A percentile compares a stretch with the other conserved stretches of the same genome.
Conservation (phyloP, 2,329 filamentous ascomycete genomes). For the Fusarium austroafricanum region DNA sequence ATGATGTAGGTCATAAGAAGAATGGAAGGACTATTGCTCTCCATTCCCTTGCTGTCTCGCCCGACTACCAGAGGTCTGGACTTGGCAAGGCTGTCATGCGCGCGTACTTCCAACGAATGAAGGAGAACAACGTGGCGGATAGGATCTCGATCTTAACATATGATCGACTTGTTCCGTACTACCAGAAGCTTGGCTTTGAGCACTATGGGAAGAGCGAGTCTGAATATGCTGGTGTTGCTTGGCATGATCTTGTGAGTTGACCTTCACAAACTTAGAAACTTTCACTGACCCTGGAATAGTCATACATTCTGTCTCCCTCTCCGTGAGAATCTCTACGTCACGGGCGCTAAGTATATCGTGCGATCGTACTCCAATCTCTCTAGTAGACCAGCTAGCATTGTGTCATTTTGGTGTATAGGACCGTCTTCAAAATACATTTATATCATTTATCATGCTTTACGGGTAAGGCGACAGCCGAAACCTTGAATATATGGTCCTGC, state of each 20-base stretch:
- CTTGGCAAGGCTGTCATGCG: constrained; percentile 45
- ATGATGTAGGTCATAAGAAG: constrained; percentile 40
- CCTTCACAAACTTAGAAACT: fast-evolving
- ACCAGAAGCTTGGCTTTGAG: constrained; percentile 48
- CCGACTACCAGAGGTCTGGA: constrained; percentile 41
- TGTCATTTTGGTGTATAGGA: too few relatives aligned
- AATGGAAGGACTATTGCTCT: constrained; percentile 46
- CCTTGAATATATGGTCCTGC: too few relatives aligned
- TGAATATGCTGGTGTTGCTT: constrained; percentile 47
- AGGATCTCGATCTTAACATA: constrained; percentile 49
- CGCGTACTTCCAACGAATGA: constrained; percentile 41
- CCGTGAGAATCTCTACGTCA: neutral
- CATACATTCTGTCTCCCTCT: constrained; percentile 9
- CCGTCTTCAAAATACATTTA: too few relatives aligned
- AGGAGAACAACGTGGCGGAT: constrained; percentile 26
- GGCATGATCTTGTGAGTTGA: constrained; percentile 47
- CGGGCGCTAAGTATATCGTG: too few relatives aligned
- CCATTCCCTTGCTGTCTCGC: constrained; percentile 46
- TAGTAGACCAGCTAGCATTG: too few relatives aligned
- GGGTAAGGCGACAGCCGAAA: too few relatives aligned
- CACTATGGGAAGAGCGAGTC: constrained; percentile 49
- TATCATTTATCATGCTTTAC: too few relatives aligned
- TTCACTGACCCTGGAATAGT: neutral
- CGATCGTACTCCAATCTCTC: too few relatives aligned
- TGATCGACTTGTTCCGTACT: constrained; percentile 47